Evolutionary conservation across 2,329 filamentous ascomycete genomes (phyloP), one percentile per base, ranked within the genome.

Genomic region (Achaetomium macrosporum): DNA sequence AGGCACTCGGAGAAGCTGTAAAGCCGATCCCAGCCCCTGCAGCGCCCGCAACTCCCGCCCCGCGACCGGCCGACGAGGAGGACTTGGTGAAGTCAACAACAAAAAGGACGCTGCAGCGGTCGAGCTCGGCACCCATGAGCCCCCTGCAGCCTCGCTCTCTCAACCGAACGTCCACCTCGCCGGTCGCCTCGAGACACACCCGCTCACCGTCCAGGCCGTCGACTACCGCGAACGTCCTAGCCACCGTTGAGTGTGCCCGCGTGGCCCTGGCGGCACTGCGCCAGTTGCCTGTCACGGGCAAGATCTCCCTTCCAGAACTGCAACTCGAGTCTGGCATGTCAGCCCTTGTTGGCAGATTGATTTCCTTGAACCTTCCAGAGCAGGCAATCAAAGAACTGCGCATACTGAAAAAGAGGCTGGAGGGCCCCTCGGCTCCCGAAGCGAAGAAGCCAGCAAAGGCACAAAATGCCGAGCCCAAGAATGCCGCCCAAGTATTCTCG

Each of bases 251-350:
- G 69, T 90, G 87, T 62, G 79, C 84, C 7, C 77, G 85, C 10
- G 67, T 80, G 29, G 85, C 84, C 1, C 88, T 91, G 62, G 71
- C 77, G 7, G 83, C 81, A 46, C 71, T 91, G 37, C 76, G 84
- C 46, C 73, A 76, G 29, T 63, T 82, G 20, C 79, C 86, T 47
- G 72, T 77, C 25, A 70, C 77, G 1, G 70, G 77, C 6, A 73
- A 76, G 9, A 69, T 82, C 10, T 69, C 76, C 10, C 71, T 84
- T n/a, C 76, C 81, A 1, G 76, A 79, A 42, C 70, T 87, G 37
- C 86, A 91, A 63, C 68, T 91, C 4, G 88, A 91, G 64, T 83
- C 76, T 54, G 88, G 87, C 50, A 87, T 88, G 76, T 79, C 85
- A 15, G 82, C 84, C 0, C 75, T 91, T 49, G 69, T 85, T 37